A percentile compares a stretch with the other conserved stretches of the same genome.
phyloP scores from a whole-genome alignment of 225 moss, liverwort and hornwort genomes.

The Physcomitrium patens region DNA sequence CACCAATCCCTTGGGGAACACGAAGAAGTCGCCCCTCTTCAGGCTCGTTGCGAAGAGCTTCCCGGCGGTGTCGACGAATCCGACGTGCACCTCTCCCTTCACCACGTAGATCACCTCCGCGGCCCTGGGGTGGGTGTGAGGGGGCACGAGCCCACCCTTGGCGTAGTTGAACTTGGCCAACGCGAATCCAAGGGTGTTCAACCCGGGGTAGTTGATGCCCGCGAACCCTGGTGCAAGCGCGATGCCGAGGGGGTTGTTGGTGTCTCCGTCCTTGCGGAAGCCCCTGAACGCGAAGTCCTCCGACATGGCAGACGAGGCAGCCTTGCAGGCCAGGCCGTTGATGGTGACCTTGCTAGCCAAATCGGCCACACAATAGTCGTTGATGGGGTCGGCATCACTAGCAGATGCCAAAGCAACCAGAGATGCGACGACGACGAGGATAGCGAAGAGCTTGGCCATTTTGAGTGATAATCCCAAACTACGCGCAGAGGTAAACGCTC shows the following conservation, averaged over 20 bases:
- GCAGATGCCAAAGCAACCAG: not conserved
- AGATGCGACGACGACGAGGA: not conserved
- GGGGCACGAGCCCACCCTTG: constrained; percentile 32
- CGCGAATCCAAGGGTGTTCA: constrained; percentile 33
- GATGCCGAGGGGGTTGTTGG: constrained; percentile 31
- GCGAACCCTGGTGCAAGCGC: constrained; percentile 23
- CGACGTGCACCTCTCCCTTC: constrained; percentile 37
- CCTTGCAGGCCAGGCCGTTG: constrained; percentile 23
- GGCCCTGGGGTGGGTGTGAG: constrained; percentile 41
- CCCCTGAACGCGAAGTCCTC: constrained; percentile 24
- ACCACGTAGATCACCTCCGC: constrained; percentile 34
- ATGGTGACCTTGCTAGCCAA: not conserved
- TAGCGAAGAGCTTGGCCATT: constrained; percentile 22
- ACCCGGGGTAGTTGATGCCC: constrained; percentile 21
- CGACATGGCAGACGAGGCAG: not conserved
- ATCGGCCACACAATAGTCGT: constrained; percentile 26
- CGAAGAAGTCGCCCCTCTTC: constrained; percentile 34
- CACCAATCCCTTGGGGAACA: constrained; percentile 41
- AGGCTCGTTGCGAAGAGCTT: constrained; percentile 29
- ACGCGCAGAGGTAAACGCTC: too few species aligned
- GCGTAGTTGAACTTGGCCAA: constrained; percentile 40
- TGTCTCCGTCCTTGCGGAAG: not conserved
- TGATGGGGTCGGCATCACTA: constrained; percentile 13
- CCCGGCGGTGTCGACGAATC: constrained; percentile 38
- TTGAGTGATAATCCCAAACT: not conserved